These are phyloP conservation scores for Arabis hirsuta DNA, from an alignment of 345 rosid species.

Conservation along the genomic window DNA sequence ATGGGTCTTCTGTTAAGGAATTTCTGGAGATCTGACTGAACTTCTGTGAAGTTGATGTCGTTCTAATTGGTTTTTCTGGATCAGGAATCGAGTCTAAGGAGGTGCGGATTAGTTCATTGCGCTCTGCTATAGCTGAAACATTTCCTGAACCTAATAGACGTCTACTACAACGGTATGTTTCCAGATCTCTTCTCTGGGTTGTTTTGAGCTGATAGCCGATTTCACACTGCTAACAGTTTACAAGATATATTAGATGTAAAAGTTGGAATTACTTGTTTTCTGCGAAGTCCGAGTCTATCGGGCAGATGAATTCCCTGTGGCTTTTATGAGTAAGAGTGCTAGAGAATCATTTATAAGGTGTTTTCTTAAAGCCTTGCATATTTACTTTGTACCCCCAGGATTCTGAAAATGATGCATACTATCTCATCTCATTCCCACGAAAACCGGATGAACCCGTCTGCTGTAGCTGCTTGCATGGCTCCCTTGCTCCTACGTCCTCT, in stretches of 20 bases:
- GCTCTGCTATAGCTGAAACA: conserved; percentile 83
- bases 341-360: conserved; percentile 9
- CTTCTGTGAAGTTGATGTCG: conserved; percentile 5
- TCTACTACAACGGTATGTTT: conserved; percentile 74
- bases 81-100: conserved; percentile 93
- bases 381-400: conserved; percentile 53
- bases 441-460: conserved; percentile 94
- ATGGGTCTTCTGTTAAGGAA: conserved; percentile 1
- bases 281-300: conserved; percentile 13
- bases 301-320: conserved; percentile 7
- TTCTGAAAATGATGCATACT: conserved; percentile 91
- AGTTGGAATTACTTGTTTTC: conserved; percentile 10
- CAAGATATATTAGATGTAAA: conserved; percentile 19
- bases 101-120: conserved; percentile 79
- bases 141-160: conserved; percentile 99
- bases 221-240: conserved; percentile 1
- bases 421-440: conserved; percentile 81
- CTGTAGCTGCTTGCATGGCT: conserved; percentile 99
- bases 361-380: conserved; percentile 29
- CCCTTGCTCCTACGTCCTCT: conserved; percentile 94
- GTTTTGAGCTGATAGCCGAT: conserved; percentile 3
- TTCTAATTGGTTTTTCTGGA: conserved; percentile 32
- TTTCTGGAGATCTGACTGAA: conserved; percentile 31
- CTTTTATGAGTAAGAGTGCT: conserved; percentile 27
- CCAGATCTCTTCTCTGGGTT: conserved; percentile 12